These are phyloP conservation scores for Albugo laibachii DNA, from an alignment of 352 stramenopile genomes.

Conservation along the genomic window DNA sequence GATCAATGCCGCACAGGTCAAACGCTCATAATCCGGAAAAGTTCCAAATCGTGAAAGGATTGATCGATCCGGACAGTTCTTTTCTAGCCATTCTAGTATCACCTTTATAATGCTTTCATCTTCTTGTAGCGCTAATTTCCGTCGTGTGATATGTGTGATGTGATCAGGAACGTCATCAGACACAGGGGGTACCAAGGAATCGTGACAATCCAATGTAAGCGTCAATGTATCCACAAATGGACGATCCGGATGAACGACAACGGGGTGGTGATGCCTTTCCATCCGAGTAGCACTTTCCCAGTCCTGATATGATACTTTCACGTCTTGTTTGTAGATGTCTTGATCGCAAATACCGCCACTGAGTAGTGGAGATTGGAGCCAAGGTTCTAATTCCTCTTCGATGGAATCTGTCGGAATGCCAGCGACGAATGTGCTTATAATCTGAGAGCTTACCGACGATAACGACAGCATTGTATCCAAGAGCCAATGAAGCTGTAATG, in stretches of 20 bases:
- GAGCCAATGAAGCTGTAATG: conserved; percentile 58
- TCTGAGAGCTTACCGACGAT: conserved; percentile 39
- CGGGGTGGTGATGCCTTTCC: conserved; percentile 13
- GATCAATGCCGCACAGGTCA: conserved; percentile 51
- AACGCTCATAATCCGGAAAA: conserved; percentile 47
- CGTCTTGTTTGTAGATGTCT: conserved; percentile 2
- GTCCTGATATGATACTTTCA: conserved; percentile 3
- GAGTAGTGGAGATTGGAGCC: conserved; percentile 62
- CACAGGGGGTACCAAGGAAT: no score
- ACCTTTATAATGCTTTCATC: conserved; percentile 3
- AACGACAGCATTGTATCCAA: conserved; percentile 63
- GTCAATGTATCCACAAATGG: background rate
- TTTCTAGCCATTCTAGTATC: conserved; percentile 60
- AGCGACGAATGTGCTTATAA: conserved; percentile 53
- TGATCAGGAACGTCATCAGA: background rate
- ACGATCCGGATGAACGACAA: conserved; percentile 1
- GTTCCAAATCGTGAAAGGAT: conserved; percentile 56
- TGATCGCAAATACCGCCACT: conserved; percentile 33
- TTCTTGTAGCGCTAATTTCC: background rate
- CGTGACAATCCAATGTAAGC: no score
- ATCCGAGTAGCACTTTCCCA: conserved; percentile 20
- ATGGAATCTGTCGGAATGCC: conserved; percentile 48
- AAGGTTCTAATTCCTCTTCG: conserved; percentile 68
- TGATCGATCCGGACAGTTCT: conserved; percentile 43
- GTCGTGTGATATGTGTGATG: background rate